phyloP scores from a whole-genome alignment of 306 rosid genomes.

The Elaeagnus macrophylla region DNA sequence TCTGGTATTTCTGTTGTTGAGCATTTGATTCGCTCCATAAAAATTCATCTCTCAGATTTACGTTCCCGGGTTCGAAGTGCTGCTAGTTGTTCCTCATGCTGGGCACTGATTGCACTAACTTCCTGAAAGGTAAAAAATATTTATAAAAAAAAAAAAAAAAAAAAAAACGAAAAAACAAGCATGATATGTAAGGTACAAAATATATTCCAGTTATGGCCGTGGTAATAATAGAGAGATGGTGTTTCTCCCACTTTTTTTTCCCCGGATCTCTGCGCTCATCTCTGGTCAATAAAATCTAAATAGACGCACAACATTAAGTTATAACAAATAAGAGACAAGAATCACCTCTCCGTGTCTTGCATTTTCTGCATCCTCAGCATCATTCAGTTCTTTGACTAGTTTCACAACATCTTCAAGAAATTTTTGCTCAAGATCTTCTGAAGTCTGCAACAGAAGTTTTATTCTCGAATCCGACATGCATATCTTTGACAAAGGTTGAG shows the following conservation, averaged over 20 bases:
- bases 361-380: constrained; percentile 80
- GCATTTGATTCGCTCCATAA: constrained; percentile 61
- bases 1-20: constrained; percentile 65
- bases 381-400: constrained; percentile 60
- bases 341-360: constrained; percentile 84
- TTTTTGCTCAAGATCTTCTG: constrained; percentile 72
- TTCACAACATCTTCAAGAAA: constrained; percentile 62
- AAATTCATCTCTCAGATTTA: constrained; percentile 54
- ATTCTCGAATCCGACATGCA: constrained; percentile 55
- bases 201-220: too few species aligned
- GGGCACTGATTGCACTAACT: constrained; percentile 65
- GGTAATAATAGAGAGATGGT: too few species aligned
- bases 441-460: constrained; percentile 40
- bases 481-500: constrained; percentile 54
- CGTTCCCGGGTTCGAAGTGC: constrained; percentile 61
- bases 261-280: too few species aligned
- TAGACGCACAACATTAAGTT: too few species aligned
- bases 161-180: too few species aligned
- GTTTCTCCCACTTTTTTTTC: too few species aligned
- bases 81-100: constrained; percentile 65
- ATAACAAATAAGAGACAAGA: constrained; percentile 10
- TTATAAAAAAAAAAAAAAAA: not conserved
- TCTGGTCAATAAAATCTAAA: too few species aligned
- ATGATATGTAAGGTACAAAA: too few species aligned
- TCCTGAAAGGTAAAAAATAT: constrained; percentile 37